Conservation (phyloP, 2,329 filamentous ascomycete species). For the Myrmaecium sp. region DNA sequence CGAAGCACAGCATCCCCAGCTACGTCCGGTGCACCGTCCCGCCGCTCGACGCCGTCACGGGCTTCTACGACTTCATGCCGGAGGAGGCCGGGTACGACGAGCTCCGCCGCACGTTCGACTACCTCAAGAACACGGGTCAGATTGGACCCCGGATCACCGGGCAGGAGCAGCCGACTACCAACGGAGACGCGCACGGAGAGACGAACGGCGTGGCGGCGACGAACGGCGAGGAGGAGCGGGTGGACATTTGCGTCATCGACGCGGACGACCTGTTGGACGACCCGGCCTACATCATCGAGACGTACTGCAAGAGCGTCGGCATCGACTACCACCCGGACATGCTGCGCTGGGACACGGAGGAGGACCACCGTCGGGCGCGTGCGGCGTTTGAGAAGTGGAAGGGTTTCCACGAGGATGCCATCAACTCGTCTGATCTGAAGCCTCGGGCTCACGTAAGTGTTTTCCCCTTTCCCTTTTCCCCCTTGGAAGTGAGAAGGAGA, state of each 20-base stretch:
- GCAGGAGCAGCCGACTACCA: slow-evolving; percentile 10
- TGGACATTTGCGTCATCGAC: slow-evolving; percentile 72
- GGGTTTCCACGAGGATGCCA: slow-evolving; percentile 91
- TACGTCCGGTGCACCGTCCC: slow-evolving; percentile 91
- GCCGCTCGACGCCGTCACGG: slow-evolving; percentile 64
- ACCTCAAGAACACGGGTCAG: slow-evolving; percentile 49
- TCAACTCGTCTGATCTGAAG: slow-evolving; percentile 61
- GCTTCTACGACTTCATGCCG: slow-evolving; percentile 74
- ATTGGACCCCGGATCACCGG: slow-evolving; percentile 51
- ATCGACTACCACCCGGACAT: slow-evolving; percentile 61
- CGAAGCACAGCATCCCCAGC: slow-evolving; percentile 77
- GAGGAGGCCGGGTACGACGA: slow-evolving; percentile 83
- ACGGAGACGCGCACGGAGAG: slow-evolving; percentile 15
- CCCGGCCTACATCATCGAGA: slow-evolving; percentile 55
- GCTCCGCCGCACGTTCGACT: slow-evolving; percentile 75
- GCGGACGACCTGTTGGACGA: slow-evolving; percentile 87
- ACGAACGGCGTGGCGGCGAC: slow-evolving; percentile 10
- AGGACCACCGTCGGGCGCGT: slow-evolving; percentile 50
- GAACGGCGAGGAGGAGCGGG: slow-evolving; percentile 16
- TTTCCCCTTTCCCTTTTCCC: no score
- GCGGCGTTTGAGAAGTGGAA: slow-evolving; percentile 89
- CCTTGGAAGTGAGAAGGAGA: slow-evolving; percentile 1
- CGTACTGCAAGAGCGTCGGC: slow-evolving; percentile 68
- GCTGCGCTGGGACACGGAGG: slow-evolving; percentile 68
- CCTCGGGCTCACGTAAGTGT: slow-evolving; percentile 43